Percentiles rank a stretch among this genome's conserved stretches.
phyloP scores from a whole-genome alignment of 2,329 filamentous ascomycete species.

The Graphiopsis chlorocephala region DNA sequence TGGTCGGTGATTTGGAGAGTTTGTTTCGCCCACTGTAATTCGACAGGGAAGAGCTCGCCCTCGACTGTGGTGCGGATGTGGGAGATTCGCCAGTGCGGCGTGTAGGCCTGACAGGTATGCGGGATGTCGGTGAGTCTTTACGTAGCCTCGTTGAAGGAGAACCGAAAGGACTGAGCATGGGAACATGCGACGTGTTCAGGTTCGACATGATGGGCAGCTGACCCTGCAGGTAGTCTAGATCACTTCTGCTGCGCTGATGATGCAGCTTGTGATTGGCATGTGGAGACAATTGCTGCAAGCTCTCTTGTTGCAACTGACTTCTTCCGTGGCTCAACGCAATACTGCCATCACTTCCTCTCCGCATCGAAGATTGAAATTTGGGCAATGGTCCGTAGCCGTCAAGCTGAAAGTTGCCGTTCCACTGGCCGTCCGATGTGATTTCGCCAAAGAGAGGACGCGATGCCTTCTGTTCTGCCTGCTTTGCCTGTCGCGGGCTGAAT shows the following conservation, averaged over 20 bases:
- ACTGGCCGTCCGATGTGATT: conserved; percentile 59
- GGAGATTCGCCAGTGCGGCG: conserved; percentile 33
- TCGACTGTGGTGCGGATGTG: conserved; percentile 26
- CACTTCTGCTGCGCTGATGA: conserved; percentile 35
- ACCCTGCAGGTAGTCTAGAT: conserved; percentile 27
- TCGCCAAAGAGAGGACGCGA: conserved; percentile 70
- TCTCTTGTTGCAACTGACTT: conserved; percentile 52
- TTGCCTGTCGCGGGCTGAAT: conserved; percentile 25
- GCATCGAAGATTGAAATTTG: conserved; percentile 24
- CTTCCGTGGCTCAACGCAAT: conserved; percentile 53
- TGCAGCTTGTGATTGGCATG: conserved; percentile 24
- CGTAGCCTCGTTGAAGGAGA: conserved; percentile 11
- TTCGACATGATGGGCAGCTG: conserved; percentile 31
- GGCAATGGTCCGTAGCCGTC: conserved; percentile 29
- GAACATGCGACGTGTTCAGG: conserved; percentile 17
- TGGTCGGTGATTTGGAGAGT: conserved; percentile 31
- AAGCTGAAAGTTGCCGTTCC: conserved; percentile 39
- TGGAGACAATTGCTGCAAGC: conserved; percentile 22
- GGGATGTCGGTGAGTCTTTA: conserved; percentile 25
- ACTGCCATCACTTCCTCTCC: conserved; percentile 71
- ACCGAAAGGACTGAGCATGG: conserved; percentile 6
- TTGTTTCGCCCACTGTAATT: conserved; percentile 24
- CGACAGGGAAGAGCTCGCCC: conserved; percentile 30
- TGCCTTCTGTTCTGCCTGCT: conserved; percentile 19
- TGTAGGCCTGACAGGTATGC: conserved; percentile 34